These are phyloP conservation scores for Fusarium sacchari DNA, from an alignment of 2,329 filamentous ascomycete species.

Conservation along the genomic window DNA sequence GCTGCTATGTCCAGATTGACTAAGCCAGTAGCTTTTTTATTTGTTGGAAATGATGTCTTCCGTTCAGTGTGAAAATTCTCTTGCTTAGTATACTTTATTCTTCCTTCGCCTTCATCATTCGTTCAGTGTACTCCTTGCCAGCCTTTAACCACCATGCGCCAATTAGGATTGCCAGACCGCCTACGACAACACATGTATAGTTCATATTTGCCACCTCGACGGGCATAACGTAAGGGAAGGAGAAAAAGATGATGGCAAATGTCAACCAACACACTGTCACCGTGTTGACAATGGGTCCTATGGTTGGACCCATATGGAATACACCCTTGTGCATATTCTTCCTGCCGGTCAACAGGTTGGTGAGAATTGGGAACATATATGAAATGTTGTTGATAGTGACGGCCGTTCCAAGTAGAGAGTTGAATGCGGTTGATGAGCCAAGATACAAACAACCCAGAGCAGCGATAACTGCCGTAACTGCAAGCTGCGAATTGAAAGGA, in stretches of 20 bases:
- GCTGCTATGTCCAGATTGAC: no score
- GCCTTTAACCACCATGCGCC: not conserved
- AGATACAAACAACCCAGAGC: constrained; percentile 2
- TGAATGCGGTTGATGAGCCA: constrained; percentile 4
- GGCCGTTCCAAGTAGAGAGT: not conserved
- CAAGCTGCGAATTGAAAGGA: not conserved
- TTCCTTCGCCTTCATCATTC: not conserved
- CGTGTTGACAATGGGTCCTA: not conserved
- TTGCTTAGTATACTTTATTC: not conserved
- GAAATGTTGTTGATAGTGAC: constrained; percentile 10
- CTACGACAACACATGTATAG: constrained; percentile 5
- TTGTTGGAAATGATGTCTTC: no score
- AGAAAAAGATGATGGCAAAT: constrained; percentile 6
- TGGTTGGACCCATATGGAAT: not conserved
- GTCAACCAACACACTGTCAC: not conserved
- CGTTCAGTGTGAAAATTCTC: no score
- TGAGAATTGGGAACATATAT: constrained; percentile 3
- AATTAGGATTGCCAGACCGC: not conserved
- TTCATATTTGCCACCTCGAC: constrained; percentile 13
- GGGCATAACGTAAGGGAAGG: constrained; percentile 3
- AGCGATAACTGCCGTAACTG: not conserved
- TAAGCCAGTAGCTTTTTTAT: no score
- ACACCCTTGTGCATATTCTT: constrained; percentile 11
- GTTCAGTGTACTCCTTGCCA: not conserved
- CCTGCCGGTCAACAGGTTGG: not conserved